phyloP scores from a whole-genome alignment of 1,284 basidiomycete species.

The Marasmius oreades region DNA sequence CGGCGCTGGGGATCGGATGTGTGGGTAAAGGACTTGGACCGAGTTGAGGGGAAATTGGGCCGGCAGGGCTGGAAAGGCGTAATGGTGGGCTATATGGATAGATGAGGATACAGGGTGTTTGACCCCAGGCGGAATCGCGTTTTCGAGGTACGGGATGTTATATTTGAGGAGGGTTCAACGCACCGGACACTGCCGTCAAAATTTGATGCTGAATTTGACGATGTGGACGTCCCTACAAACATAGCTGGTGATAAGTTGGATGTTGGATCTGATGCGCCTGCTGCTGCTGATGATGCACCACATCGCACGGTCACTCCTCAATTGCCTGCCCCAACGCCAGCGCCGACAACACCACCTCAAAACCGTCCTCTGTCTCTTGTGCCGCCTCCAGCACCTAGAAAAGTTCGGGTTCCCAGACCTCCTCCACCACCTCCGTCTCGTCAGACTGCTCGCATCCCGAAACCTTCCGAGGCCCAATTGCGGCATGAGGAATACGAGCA shows the following conservation, averaged over 20 bases:
- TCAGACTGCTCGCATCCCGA: not conserved
- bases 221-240: no score
- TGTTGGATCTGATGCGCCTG: no score
- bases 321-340: no score
- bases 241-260: no score
- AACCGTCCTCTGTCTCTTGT: no score
- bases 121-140: conserved; percentile 3
- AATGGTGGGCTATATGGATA: conserved; percentile 16
- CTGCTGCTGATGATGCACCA: no score
- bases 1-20: conserved; percentile 11
- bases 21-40: conserved; percentile 15
- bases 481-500: not conserved
- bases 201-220: not conserved
- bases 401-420: no score
- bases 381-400: no score
- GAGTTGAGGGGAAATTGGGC: conserved; percentile 10
- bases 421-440: not conserved
- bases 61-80: conserved; percentile 12
- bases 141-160: conserved; percentile 7
- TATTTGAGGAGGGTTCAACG: not conserved
- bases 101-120: conserved; percentile 9
- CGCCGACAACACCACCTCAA: no score
- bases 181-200: not conserved
- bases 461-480: not conserved
- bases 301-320: no score